Evolutionary conservation across 2,329 filamentous ascomycete genomes (phyloP).

Genomic region (Apiospora marii): DNA sequence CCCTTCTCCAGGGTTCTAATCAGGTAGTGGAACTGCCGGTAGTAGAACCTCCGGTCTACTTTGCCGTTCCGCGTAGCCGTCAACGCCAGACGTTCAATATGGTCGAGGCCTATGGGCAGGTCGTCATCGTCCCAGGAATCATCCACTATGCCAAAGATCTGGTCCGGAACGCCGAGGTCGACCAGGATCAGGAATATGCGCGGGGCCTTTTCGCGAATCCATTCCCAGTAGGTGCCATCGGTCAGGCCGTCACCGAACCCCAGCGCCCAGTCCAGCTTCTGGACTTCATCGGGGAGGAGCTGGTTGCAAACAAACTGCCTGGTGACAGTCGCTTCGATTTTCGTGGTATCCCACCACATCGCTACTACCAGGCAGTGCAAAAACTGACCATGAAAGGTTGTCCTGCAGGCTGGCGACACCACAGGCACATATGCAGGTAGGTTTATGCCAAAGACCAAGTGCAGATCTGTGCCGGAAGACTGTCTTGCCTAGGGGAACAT

Average conservation of each 20-base stretch:
- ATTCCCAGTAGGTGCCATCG: constrained; percentile 80
- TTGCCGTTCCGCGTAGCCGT: constrained; percentile 66
- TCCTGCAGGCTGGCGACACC: background rate
- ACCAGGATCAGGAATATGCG: constrained; percentile 75
- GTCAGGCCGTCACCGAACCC: constrained; percentile 74
- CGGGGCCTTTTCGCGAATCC: constrained; percentile 74
- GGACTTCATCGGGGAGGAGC: constrained; percentile 68
- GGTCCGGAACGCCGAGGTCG: constrained; percentile 74
- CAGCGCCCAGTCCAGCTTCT: constrained; percentile 67
- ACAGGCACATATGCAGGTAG: background rate
- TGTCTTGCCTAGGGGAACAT: background rate
- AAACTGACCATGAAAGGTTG: background rate
- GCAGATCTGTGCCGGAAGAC: background rate
- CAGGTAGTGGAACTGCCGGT: constrained; percentile 76
- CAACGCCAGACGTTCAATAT: constrained; percentile 69
- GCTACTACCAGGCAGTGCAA: constrained; percentile 29
- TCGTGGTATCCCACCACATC: constrained; percentile 76
- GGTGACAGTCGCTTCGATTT: constrained; percentile 74
- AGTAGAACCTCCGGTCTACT: constrained; percentile 73
- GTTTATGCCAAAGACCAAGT: background rate
- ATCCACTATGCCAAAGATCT: constrained; percentile 79
- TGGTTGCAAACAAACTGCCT: constrained; percentile 71
- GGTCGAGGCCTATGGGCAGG: constrained; percentile 71
- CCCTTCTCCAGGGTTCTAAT: constrained; percentile 68
- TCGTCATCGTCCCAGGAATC: constrained; percentile 81